Evolutionary conservation across 2,329 filamentous ascomycete species (phyloP), one percentile per base, ranked within the genome.

Genomic region (Aspergillus tamarii): DNA sequence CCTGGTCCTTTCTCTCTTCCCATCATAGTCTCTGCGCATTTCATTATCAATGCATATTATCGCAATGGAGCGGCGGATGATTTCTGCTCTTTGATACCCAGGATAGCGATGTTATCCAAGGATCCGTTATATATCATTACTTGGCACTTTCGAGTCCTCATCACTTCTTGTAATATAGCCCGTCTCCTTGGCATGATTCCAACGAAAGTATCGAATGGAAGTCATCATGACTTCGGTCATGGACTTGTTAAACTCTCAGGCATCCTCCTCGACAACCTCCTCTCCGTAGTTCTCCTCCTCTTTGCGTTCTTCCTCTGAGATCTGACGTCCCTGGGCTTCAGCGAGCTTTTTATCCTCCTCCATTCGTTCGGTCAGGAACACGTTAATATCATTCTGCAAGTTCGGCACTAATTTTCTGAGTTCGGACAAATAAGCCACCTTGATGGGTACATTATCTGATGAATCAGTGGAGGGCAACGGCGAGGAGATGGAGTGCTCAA

Each of bases 221-320:
- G 16, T 60, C 28, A 63, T 60, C 21, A 54, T 19, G 55, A 56
- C 50, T 50, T 26, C 61, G 71, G 72, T 57, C 58, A 61, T 61
- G 57, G 45, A 63, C 32, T 39, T 57, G 19, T 54, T 34, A 19
- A 4, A 54, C 7, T 39, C 66, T 55, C 72, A 76, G 59, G 86
- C 86, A 61, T 91, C 89, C 48, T 91, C 89, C 57, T 89, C 88
- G 14, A 86, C 81, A 28, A 89, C 86, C 76, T 96, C 93, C 77
- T 96, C 93, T 55, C 93, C 93, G 74, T 97, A 96, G 74, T 93
- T 85, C 66, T 86, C 84, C 64, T 83, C 82, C 60, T 83, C 81
- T 59, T 79, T 78, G 55, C 76, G 73, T 64, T 79, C 77, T 58
- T 77, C 73, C 26, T 76, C 76, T n/a, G 75, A 78, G 28, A 76